phyloP scores from a whole-genome alignment of 1,284 basidiomycete genomes.

The Sanghuangporus baumii region DNA sequence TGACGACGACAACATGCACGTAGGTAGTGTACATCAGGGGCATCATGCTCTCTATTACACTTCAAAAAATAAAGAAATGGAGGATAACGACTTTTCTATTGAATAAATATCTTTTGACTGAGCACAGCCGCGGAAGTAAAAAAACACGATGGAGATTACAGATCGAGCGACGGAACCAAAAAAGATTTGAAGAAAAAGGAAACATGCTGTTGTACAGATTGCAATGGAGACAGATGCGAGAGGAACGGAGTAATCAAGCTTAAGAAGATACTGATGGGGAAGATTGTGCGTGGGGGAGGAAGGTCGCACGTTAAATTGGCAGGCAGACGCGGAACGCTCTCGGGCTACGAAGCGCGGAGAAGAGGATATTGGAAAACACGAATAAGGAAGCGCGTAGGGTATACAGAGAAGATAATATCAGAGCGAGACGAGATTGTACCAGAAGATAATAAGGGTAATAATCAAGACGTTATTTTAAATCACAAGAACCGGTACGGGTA shows the following conservation, averaged over 20 bases:
- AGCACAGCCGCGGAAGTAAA: background rate
- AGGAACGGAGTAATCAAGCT: background rate
- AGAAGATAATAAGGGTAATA: background rate
- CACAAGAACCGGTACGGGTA: background rate
- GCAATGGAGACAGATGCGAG: background rate
- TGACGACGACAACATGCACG: background rate
- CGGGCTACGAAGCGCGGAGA: too few species aligned
- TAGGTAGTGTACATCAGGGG: background rate
- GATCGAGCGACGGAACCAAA: background rate
- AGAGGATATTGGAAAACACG: background rate
- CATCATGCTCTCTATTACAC: too few species aligned
- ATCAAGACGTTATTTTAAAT: background rate
- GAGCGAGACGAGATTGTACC: background rate
- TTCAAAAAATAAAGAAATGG: too few species aligned
- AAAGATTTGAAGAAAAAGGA: background rate
- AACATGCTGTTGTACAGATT: constrained; percentile 4
- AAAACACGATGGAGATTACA: too few species aligned
- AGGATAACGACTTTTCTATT: too few species aligned
- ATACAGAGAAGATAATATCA: background rate
- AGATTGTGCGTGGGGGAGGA: background rate
- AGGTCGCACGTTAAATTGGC: background rate
- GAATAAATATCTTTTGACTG: background rate
- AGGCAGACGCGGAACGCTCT: background rate
- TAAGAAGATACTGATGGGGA: background rate
- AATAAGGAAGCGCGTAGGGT: background rate